Evolutionary conservation across 169 alveolate genomes (phyloP).

Genomic region (Eimeria maxima): DNA sequence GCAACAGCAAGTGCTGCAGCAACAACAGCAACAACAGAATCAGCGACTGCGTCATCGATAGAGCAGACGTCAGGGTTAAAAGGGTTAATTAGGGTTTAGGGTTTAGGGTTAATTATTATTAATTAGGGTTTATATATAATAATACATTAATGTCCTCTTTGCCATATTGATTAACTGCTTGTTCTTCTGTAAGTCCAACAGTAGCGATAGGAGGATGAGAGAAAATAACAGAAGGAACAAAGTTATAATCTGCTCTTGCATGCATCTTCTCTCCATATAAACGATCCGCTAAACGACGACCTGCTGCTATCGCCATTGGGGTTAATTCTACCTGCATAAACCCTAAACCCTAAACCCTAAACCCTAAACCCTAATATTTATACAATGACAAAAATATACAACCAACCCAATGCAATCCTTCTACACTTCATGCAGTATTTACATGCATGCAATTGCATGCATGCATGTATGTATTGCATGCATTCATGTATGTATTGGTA

Average conservation of each 20-base stretch:
- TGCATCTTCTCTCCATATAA: slow-evolving; percentile 87
- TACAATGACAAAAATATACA: neutral
- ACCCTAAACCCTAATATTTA: slow-evolving; percentile 26
- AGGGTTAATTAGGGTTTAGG: neutral
- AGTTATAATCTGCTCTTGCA: slow-evolving; percentile 88
- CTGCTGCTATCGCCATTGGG: slow-evolving; percentile 97
- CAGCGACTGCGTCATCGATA: too few species aligned
- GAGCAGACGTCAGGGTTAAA: too few species aligned
- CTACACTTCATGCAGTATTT: too few species aligned
- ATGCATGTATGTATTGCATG: too few species aligned
- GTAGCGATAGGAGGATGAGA: slow-evolving; percentile 94
- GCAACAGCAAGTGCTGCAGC: too few species aligned
- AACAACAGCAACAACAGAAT: too few species aligned
- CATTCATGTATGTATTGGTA: too few species aligned
- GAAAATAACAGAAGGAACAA: slow-evolving; percentile 95
- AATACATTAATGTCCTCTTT: slow-evolving; percentile 91
- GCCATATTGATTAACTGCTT: slow-evolving; percentile 92
- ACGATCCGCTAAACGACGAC: slow-evolving; percentile 96
- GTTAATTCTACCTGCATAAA: slow-evolving; percentile 92
- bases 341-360: slow-evolving; percentile 39
- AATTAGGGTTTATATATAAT: too few species aligned
- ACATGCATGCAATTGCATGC: too few species aligned
- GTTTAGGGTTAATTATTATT: neutral
- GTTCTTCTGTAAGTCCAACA: slow-evolving; percentile 95
- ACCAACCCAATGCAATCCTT: too few species aligned